Evolutionary conservation across 2,329 filamentous ascomycete species (phyloP).

Genomic region (Penicillium vulpinum): DNA sequence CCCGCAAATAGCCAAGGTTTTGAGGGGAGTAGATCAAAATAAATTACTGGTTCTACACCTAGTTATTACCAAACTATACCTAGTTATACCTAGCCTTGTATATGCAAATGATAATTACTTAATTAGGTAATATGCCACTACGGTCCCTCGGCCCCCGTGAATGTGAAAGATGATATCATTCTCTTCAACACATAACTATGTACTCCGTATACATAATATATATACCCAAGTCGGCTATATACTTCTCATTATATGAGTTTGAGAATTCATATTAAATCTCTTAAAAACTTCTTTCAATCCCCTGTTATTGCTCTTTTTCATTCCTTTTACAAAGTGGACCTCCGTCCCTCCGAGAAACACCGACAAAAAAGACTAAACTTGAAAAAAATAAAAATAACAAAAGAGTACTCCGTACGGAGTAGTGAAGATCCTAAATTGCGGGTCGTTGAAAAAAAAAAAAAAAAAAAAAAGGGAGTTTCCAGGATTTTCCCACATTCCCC

Average conservation of each 20-base stretch:
- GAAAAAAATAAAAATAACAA: too few species aligned
- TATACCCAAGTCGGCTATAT: not conserved
- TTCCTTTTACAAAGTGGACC: not conserved
- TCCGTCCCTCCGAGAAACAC: not conserved
- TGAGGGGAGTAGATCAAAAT: conserved; percentile 1
- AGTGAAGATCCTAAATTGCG: conserved; percentile 5
- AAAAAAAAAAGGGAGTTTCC: not conserved
- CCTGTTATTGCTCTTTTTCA: not conserved
- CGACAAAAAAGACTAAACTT: not conserved
- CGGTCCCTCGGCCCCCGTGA: conserved; percentile 20
- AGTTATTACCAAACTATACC: not conserved
- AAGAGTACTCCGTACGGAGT: too few species aligned
- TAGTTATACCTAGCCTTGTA: too few species aligned
- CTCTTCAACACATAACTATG: too few species aligned
- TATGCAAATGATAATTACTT: not conserved
- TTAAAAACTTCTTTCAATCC: too few species aligned
- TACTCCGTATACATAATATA: too few species aligned
- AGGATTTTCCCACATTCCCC: conserved; percentile 11
- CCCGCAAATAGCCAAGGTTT: not conserved
- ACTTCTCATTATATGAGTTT: too few species aligned
- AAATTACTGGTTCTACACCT: too few species aligned
- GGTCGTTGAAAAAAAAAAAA: too few species aligned
- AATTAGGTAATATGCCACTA: not conserved
- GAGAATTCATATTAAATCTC: not conserved
- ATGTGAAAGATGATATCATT: not conserved